These are phyloP conservation scores for Leccinum rimulosum DNA, from an alignment of 768 basidiomycete genomes.

Conservation along the genomic window DNA sequence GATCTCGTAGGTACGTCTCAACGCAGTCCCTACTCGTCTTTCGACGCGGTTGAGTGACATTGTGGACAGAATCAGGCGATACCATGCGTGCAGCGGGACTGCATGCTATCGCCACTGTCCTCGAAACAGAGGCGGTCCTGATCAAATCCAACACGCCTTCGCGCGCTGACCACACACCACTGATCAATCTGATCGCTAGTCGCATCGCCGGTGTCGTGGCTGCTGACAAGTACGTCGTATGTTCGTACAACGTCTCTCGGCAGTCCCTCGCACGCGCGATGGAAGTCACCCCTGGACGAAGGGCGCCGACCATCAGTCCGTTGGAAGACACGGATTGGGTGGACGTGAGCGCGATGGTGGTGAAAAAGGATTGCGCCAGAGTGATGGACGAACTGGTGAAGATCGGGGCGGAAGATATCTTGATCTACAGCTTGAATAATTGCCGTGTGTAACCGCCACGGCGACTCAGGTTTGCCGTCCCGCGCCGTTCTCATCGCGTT, in stretches of 20 bases:
- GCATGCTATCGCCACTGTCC: constrained; percentile 86
- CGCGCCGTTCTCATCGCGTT: neutral
- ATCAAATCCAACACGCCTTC: constrained; percentile 75
- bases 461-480: neutral
- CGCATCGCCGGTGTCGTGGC: constrained; percentile 93
- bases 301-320: constrained; percentile 84
- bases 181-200: constrained; percentile 77
- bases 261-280: constrained; percentile 59
- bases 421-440: constrained; percentile 89
- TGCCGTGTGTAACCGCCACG: constrained; percentile 67
- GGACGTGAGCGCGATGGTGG: constrained; percentile 90
- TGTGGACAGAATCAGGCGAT: constrained; percentile 84
- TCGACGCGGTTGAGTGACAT: neutral
- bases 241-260: constrained; percentile 89
- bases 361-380: constrained; percentile 72
- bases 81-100: constrained; percentile 99
- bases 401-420: constrained; percentile 86
- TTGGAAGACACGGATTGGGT: constrained; percentile 87
- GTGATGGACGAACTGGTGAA: constrained; percentile 86
- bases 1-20: constrained; percentile 80
- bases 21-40: constrained; percentile 23
- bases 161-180: constrained; percentile 55
- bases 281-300: constrained; percentile 79
- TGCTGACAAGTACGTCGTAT: constrained; percentile 80
- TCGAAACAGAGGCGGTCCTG: constrained; percentile 87